These are phyloP conservation scores for Phycomyces blakesleeanus DNA, from an alignment of 192 early-diverging fungal species.

Conservation along the genomic window DNA sequence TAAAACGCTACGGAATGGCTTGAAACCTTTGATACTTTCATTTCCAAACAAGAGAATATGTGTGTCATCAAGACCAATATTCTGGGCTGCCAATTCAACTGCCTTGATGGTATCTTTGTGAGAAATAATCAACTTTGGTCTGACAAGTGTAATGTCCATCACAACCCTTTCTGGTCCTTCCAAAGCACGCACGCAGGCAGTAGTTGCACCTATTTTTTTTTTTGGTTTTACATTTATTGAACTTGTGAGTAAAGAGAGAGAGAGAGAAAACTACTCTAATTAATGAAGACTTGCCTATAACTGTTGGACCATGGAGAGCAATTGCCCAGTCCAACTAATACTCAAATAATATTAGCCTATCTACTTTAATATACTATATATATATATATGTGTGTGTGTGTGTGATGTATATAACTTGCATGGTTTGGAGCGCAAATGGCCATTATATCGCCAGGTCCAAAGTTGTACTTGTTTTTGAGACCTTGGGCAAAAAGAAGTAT, in stretches of 20 bases:
- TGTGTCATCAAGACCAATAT: background rate
- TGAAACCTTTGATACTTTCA: background rate
- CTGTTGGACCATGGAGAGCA: background rate
- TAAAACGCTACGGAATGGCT: background rate
- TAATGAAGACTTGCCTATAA: too few species aligned
- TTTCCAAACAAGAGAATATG: background rate
- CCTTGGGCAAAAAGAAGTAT: background rate
- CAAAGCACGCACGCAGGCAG: background rate
- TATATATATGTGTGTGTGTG: background rate
- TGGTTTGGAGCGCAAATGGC: background rate
- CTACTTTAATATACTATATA: too few species aligned
- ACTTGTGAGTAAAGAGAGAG: too few species aligned
- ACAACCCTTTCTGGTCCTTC: background rate
- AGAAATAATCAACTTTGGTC: background rate
- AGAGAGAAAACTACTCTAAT: too few species aligned
- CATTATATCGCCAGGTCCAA: background rate
- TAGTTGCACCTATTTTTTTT: background rate
- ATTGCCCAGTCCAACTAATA: background rate
- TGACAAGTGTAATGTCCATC: background rate
- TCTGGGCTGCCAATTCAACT: background rate
- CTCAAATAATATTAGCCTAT: too few species aligned
- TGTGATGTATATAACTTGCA: background rate
- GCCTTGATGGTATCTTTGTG: background rate
- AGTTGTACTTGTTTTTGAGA: background rate
- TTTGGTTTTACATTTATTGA: too few species aligned